These are phyloP conservation scores for Fusarium buharicum DNA, from an alignment of 2,329 filamentous ascomycete species.

Conservation along the genomic window DNA sequence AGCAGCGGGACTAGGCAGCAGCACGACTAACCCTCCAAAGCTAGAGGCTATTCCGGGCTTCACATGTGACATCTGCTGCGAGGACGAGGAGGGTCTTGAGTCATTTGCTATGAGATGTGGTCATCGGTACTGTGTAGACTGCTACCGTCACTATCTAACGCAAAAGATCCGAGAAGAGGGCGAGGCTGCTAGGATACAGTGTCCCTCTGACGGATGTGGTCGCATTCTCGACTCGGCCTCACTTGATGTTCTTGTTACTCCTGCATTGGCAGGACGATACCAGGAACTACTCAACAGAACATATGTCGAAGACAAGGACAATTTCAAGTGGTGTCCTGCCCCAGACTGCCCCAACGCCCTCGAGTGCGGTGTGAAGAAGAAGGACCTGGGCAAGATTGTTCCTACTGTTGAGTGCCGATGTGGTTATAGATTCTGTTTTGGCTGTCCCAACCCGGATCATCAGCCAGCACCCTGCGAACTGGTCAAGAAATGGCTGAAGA, in stretches of 20 bases:
- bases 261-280: constrained; percentile 72
- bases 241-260: constrained; percentile 77
- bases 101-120: constrained; percentile 96
- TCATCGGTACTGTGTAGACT: constrained; percentile 91
- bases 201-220: constrained; percentile 86
- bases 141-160: constrained; percentile 88
- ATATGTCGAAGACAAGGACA: constrained; percentile 96
- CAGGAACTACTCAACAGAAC: constrained; percentile 88
- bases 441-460: constrained; percentile 88
- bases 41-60: constrained; percentile 80
- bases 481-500: constrained; percentile 96
- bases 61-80: constrained; percentile 94
- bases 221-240: constrained; percentile 92
- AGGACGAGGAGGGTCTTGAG: constrained; percentile 79
- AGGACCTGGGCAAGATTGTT: constrained; percentile 84
- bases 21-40: constrained; percentile 69
- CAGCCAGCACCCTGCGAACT: constrained; percentile 91
- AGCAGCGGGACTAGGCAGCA: constrained; percentile 80
- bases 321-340: constrained; percentile 96
- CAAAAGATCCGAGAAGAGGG: constrained; percentile 97
- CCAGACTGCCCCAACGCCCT: constrained; percentile 96
- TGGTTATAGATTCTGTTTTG: constrained; percentile 92
- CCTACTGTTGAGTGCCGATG: constrained; percentile 90
- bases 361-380: constrained; percentile 87
- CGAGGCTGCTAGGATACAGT: constrained; percentile 93